Evolutionary conservation across 306 rosid genomes (phyloP).

Genomic region (Hippophae tibetana): DNA sequence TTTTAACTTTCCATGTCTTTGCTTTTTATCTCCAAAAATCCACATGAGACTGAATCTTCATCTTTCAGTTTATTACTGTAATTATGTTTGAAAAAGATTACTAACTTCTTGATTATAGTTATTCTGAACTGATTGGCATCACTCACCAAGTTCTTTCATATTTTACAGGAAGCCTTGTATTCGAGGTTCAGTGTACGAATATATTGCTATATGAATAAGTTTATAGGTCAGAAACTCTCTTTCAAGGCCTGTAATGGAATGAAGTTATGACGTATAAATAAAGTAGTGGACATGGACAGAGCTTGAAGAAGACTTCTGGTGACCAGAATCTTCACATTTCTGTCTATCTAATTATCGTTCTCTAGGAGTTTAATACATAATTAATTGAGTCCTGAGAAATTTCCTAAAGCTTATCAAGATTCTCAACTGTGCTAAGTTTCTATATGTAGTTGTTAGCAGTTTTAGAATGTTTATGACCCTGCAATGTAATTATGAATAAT

Average conservation of each 20-base stretch:
- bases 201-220: too few species aligned
- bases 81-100: neutral
- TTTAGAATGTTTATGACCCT: neutral
- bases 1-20: neutral
- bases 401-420: neutral
- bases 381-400: neutral
- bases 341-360: neutral
- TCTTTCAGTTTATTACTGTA: neutral
- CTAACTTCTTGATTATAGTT: neutral
- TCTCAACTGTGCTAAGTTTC: constrained; percentile 7
- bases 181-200: too few species aligned
- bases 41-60: neutral
- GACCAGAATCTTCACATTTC: too few species aligned
- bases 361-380: neutral
- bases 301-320: too few species aligned
- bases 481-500: too few species aligned
- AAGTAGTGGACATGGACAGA: too few species aligned
- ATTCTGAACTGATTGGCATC: neutral
- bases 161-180: too few species aligned
- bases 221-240: too few species aligned
- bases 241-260: too few species aligned
- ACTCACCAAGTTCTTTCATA: too few species aligned
- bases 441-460: constrained; percentile 4
- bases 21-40: neutral
- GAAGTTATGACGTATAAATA: too few species aligned